Percentiles rank a stretch among this genome's conserved stretches.
Evolutionary conservation across 169 alveolate species (phyloP).

Genomic region (Plasmodium vivax): DNA sequence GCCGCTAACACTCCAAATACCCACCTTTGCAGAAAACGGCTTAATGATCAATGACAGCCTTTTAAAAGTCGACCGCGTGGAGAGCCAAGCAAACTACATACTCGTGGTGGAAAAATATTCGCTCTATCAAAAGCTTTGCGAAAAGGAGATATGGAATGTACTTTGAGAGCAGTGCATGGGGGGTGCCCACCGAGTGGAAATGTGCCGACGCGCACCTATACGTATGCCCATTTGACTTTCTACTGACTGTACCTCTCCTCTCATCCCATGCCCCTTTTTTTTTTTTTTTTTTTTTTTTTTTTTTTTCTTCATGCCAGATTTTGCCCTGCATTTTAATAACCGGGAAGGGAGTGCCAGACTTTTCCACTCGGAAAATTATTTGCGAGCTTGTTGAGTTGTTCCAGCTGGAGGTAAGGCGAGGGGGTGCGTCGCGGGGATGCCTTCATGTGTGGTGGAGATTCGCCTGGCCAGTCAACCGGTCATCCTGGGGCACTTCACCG

Average conservation of each 20-base stretch:
- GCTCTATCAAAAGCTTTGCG: slow-evolving; percentile 74
- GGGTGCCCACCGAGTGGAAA: background rate
- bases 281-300: background rate
- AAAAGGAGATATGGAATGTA: slow-evolving; percentile 65
- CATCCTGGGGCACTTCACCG: background rate
- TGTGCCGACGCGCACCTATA: background rate
- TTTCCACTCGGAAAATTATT: slow-evolving; percentile 71
- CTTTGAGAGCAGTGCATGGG: background rate
- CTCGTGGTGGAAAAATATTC: slow-evolving; percentile 79
- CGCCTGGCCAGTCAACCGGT: background rate
- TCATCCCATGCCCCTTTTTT: background rate
- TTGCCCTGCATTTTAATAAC: slow-evolving; percentile 77
- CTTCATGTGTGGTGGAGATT: background rate
- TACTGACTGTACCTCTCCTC: background rate
- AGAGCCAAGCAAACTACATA: slow-evolving; percentile 73
- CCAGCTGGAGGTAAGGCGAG: slow-evolving; percentile 18
- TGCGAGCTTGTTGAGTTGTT: slow-evolving; percentile 11
- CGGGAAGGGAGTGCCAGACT: slow-evolving; percentile 80
- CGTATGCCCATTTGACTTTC: background rate
- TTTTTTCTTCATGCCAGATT: slow-evolving; percentile 14
- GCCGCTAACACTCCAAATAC: background rate
- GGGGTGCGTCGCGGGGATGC: background rate
- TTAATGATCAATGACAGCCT: slow-evolving; percentile 57
- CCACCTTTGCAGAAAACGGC: slow-evolving; percentile 12
- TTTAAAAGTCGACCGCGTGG: slow-evolving; percentile 48